Percentiles rank a stretch among this genome's conserved stretches.
Conservation (phyloP, 2,329 filamentous ascomycete genomes). For the Gremmenia infestans region DNA sequence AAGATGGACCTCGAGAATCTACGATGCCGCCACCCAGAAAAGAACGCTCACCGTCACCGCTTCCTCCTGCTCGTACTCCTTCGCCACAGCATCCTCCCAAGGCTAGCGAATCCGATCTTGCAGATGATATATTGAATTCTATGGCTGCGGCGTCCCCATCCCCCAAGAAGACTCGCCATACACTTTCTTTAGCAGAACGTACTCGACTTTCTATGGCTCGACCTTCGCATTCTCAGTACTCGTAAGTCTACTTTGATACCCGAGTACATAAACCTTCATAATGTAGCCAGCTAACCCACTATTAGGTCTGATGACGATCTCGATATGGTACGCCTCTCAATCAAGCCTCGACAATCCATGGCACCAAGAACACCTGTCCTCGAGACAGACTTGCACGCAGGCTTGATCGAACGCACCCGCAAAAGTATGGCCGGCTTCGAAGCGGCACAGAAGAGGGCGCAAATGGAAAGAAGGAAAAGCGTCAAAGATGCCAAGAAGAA, state of each 20-base stretch:
- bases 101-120: slow-evolving; percentile 36
- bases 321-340: slow-evolving; percentile 24
- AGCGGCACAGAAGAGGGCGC: slow-evolving; percentile 54
- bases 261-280: background rate
- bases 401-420: slow-evolving; percentile 51
- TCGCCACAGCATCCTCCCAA: slow-evolving; percentile 4
- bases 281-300: background rate
- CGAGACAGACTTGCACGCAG: slow-evolving; percentile 21
- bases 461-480: slow-evolving; percentile 51
- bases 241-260: slow-evolving; percentile 15
- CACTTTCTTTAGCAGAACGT: slow-evolving; percentile 66
- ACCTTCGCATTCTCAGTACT: slow-evolving; percentile 38
- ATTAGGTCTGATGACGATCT: slow-evolving; percentile 21
- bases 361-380: slow-evolving; percentile 6
- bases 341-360: slow-evolving; percentile 18
- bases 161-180: slow-evolving; percentile 51
- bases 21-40: background rate
- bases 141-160: slow-evolving; percentile 53
- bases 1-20: background rate
- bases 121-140: slow-evolving; percentile 51
- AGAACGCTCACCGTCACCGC: slow-evolving; percentile 6
- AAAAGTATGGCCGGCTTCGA: slow-evolving; percentile 60
- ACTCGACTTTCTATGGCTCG: slow-evolving; percentile 77
- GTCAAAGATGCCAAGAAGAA: slow-evolving; percentile 40
- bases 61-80: slow-evolving; percentile 1